Conservation (phyloP, 345 rosid genomes). For the Microthlaspi erraticum region DNA sequence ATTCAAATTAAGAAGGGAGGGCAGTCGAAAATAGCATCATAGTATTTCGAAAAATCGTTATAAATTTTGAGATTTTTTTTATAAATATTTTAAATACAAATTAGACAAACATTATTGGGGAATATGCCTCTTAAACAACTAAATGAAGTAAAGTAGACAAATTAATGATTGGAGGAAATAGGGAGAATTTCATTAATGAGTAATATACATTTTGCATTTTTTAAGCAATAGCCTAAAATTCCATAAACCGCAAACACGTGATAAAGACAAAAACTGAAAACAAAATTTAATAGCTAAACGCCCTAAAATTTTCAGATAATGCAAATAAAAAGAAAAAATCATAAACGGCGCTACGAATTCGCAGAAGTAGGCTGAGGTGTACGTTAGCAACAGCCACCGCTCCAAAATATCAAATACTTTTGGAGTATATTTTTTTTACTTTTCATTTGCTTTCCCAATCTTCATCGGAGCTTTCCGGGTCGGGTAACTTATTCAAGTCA, state of each 20-base stretch:
- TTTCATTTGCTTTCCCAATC: constrained; percentile 55
- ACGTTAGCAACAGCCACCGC: constrained; percentile 42
- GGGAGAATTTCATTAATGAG: constrained; percentile 24
- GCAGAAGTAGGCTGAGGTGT: constrained; percentile 38
- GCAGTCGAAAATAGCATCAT: background rate
- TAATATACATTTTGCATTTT: constrained; percentile 45
- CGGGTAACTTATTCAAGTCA: constrained; percentile 91
- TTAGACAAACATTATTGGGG: background rate
- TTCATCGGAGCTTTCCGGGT: constrained; percentile 82
- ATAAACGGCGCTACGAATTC: constrained; percentile 30
- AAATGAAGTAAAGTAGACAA: constrained; percentile 15
- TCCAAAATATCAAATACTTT: too few species aligned
- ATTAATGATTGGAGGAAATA: constrained; percentile 2
- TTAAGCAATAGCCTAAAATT: constrained; percentile 45
- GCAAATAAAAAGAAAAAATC: constrained; percentile 20
- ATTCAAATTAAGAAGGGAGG: constrained; percentile 3
- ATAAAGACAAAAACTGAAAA: background rate
- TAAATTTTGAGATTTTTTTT: background rate
- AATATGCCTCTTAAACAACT: constrained; percentile 18
- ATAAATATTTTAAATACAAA: background rate
- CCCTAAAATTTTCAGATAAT: constrained; percentile 26
- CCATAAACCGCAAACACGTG: constrained; percentile 30
- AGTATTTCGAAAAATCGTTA: background rate
- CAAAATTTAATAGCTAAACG: constrained; percentile 14
- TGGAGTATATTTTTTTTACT: background rate